Base-by-base conservation (phyloP, 2,329 filamentous ascomycete genomes). In the Alternaria longipes region DNA sequence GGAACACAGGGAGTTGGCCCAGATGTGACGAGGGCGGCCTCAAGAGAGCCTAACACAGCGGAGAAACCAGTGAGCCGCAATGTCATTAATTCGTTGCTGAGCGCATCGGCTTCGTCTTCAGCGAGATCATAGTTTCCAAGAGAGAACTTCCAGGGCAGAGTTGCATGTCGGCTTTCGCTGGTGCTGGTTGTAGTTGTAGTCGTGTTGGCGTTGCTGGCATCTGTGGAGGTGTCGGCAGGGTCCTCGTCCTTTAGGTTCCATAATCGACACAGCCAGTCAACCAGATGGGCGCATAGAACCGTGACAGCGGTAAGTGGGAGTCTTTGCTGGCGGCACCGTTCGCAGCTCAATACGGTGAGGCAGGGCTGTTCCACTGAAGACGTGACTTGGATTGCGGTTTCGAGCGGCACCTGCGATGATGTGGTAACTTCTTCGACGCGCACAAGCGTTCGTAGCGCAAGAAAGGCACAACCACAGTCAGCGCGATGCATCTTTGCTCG, bases 61-160 rank as follows among this genome's bases (percentile, higher is more conserved):
- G 56, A 62, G 30, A 62, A 54, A 42, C 41, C 53, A 8, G 60
- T 59, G 24, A 62, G 56, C 11, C 60, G 60, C 26, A 62, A 52
- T 38, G 46, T 59, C 56, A 62, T 62, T 8, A 62, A 41, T 49
- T 62, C 60, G 26, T 59, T 59, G 40, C 60, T 59, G 51, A 62
- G 56, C 46, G 60, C 60, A 52, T 62, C 56, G 32, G 60, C 60
- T 49, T 62, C 60, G 46, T 62, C 60, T 20, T 56, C 56, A 22
- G 56, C 56, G 26, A 59, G 51, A 52, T 62, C 56, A 20, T 62
- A 62, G 56, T 34, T 59, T 16, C 59, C 59, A 6, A 62, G 51
- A 12, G 59, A 62, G 32, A 62, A 62, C 30, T 59, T 59, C 59
- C 55, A 62, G 16, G 50, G 32, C 50, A 46, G 47, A 12, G 32